Evolutionary conservation across 1,139 yeast genomes (phyloP), one percentile per base, ranked within the genome.

Genomic region (Candida sanyaensis): DNA sequence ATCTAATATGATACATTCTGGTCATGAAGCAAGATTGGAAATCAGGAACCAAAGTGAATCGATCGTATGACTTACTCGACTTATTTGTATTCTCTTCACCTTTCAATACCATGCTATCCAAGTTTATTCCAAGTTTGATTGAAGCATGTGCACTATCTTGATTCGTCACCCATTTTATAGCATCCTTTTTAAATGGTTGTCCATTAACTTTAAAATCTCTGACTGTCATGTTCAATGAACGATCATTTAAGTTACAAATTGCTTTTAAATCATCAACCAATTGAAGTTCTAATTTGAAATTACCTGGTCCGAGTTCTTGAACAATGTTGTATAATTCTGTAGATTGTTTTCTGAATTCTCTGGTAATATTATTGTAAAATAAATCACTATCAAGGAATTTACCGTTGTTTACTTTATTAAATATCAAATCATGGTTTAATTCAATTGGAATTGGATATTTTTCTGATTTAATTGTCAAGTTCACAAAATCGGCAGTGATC

Each of bases 361-460:
- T 48, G 24, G 58, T 55, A 5, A 73, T 56, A 45, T 63, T 64
- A 12, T 53, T 49, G 4, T 51, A 50, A 38, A 70, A 62, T 26
- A 60, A 60, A 48, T 73, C 77, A 3, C 46, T 34, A 50, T 64
- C 69, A 9, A 50, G 48, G 17, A 57, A 53, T 27, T 47, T 38
- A 26, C 43, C 44, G n/a, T 39, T 34, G n/a, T 45, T 36, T 12
- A 34, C 38, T 26, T 61, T 48, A 45, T 65, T 62, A 51, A 66
- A 71, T 11, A 75, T 59, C 60, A 73, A 63, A 39, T 68, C 73
- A 52, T 73, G 78, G 51, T 68, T 70, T 45, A 75, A 61, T 50
- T 75, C 79, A 13, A 75, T 52, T 1, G 80, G 80, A 17, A 75
- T 66, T 10, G 65, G 62, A 28, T 57, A 52, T 41, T 63, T 62